A percentile compares a stretch with the other conserved stretches of the same genome.
phyloP scores from a whole-genome alignment of 2,329 filamentous ascomycete species.

The Alternaria viburni region DNA sequence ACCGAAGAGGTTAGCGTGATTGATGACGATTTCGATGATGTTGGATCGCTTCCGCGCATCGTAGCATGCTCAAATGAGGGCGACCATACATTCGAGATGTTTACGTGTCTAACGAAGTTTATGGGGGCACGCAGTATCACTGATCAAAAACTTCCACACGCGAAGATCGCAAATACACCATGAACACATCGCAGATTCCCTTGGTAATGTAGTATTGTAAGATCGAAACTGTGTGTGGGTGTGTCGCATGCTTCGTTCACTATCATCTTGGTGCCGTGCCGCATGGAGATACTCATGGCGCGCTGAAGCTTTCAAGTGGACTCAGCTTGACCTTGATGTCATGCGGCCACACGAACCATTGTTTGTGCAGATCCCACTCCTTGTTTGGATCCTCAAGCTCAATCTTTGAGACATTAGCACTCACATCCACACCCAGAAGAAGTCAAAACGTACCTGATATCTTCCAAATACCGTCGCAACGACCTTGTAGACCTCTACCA shows the following conservation, averaged over 20 bases:
- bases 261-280: neutral
- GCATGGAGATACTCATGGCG: neutral
- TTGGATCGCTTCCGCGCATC: neutral
- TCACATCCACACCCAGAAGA: neutral
- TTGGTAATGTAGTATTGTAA: neutral
- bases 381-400: slow-evolving; percentile 43
- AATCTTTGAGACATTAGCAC: slow-evolving; percentile 32
- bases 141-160: neutral
- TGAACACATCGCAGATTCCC: neutral
- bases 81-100: neutral
- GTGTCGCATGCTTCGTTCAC: neutral
- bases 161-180: neutral
- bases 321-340: slow-evolving; percentile 36
- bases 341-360: slow-evolving; percentile 52
- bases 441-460: slow-evolving; percentile 51
- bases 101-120: neutral
- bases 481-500: slow-evolving; percentile 55
- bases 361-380: slow-evolving; percentile 51
- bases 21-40: slow-evolving; percentile 9
- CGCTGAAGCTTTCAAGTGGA: slow-evolving; percentile 4
- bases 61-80: neutral
- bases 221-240: neutral
- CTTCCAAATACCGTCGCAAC: slow-evolving; percentile 50
- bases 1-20: slow-evolving; percentile 7
- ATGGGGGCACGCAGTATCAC: neutral